These are phyloP conservation scores for Sphaerulina musiva DNA, from an alignment of 2,329 filamentous ascomycete genomes.

Conservation along the genomic window DNA sequence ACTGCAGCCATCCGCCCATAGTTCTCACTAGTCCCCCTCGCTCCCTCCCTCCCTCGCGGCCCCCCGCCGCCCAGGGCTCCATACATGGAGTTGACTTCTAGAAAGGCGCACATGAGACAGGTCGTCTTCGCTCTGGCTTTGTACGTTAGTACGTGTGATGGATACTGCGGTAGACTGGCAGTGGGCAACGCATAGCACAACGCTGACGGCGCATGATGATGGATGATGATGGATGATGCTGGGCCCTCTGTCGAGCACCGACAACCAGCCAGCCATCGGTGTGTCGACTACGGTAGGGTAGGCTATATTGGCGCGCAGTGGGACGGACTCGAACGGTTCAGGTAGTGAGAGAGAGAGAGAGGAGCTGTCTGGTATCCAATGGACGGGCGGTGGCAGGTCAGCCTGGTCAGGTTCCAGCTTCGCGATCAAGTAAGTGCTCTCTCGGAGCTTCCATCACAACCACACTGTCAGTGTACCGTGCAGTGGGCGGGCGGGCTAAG, in stretches of 20 bases:
- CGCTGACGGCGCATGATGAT: constrained; percentile 15
- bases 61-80: too few species aligned
- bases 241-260: too few species aligned
- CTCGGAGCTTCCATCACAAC: constrained; percentile 7
- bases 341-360: background rate
- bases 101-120: constrained; percentile 29
- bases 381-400: background rate
- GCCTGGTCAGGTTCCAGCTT: background rate
- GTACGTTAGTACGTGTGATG: too few species aligned
- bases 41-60: too few species aligned
- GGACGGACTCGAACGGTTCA: background rate
- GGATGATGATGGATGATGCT: constrained; percentile 1
- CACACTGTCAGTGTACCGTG: constrained; percentile 1
- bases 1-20: constrained; percentile 26
- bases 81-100: constrained; percentile 22
- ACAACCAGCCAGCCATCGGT: too few species aligned
- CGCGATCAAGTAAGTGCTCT: background rate
- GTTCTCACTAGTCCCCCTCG: background rate
- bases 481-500: constrained; percentile 4
- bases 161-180: too few species aligned
- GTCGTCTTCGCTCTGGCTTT: constrained; percentile 16
- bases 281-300: too few species aligned
- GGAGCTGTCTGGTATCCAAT: constrained; percentile 6
- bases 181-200: constrained; percentile 17
- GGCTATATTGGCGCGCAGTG: background rate